Conservation (phyloP, 2,329 filamentous ascomycete genomes). For the Fusarium verrucosum region DNA sequence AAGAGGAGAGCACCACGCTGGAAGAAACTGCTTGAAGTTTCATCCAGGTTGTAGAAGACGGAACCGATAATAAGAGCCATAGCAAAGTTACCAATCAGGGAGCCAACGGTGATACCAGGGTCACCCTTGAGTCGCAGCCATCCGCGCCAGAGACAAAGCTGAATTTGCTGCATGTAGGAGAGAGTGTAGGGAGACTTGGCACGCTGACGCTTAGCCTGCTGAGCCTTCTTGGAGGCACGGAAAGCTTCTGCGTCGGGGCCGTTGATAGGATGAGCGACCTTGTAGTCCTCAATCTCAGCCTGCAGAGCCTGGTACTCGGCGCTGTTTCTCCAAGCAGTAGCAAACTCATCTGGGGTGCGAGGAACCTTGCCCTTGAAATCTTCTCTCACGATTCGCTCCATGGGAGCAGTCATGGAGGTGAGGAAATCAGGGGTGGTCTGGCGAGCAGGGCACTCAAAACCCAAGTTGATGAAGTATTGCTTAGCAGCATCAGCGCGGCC, state of each 20-base stretch:
- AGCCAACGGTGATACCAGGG: slow-evolving; percentile 74
- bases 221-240: slow-evolving; percentile 62
- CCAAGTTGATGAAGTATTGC: slow-evolving; percentile 72
- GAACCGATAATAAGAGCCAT: slow-evolving; percentile 82
- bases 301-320: slow-evolving; percentile 61
- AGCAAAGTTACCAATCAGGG: slow-evolving; percentile 75
- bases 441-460: slow-evolving; percentile 72
- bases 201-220: slow-evolving; percentile 68
- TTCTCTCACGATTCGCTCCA: slow-evolving; percentile 64
- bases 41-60: slow-evolving; percentile 80
- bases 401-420: slow-evolving; percentile 72
- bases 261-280: slow-evolving; percentile 61
- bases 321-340: slow-evolving; percentile 66
- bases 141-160: slow-evolving; percentile 82
- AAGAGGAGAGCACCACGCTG: slow-evolving; percentile 82
- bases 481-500: slow-evolving; percentile 68
- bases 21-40: slow-evolving; percentile 77
- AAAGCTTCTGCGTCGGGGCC: slow-evolving; percentile 67
- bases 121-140: slow-evolving; percentile 81
- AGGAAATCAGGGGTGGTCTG: slow-evolving; percentile 77
- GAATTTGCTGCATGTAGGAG: slow-evolving; percentile 77
- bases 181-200: slow-evolving; percentile 83
- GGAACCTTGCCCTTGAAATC: slow-evolving; percentile 67
- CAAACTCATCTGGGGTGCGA: slow-evolving; percentile 70
- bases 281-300: slow-evolving; percentile 65